Evolutionary conservation across 331 rosid genomes (phyloP).

Genomic region (Acacia concinna): DNA sequence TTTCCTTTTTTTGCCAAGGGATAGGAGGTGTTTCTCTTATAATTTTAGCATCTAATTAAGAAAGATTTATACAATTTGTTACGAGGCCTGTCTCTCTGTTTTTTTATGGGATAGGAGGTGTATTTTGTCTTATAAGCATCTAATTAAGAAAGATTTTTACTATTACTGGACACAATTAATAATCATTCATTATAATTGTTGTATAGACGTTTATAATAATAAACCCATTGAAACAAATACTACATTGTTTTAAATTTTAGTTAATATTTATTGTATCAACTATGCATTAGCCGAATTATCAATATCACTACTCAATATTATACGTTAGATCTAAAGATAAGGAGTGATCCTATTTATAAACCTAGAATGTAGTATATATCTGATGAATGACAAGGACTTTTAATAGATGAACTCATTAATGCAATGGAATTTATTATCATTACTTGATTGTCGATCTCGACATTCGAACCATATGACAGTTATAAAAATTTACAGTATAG

Average conservation of each 20-base stretch:
- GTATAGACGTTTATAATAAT: not conserved
- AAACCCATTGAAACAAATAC: not conserved
- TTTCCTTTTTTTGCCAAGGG: no score
- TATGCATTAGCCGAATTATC: not conserved
- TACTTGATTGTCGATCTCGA: not conserved
- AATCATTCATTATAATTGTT: not conserved
- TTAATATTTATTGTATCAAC: not conserved
- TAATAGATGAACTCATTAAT: not conserved
- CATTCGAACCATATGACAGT: not conserved
- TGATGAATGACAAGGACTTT: not conserved
- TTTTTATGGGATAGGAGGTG: no score
- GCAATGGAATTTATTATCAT: not conserved
- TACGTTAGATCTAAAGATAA: no score
- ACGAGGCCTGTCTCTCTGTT: no score
- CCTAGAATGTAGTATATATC: no score
- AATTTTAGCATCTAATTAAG: not conserved
- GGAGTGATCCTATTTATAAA: no score
- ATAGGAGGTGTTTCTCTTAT: not conserved
- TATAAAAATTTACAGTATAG: not conserved
- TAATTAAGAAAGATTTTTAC: not conserved
- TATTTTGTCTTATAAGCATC: not conserved
- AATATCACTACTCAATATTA: no score
- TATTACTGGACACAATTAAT: not conserved
- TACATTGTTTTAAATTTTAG: not conserved
- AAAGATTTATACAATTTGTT: not conserved